Evolutionary conservation across 108 stramenopile species (phyloP), one percentile per base, ranked within the genome.

Genomic region (Stephanodiscus minutulus): DNA sequence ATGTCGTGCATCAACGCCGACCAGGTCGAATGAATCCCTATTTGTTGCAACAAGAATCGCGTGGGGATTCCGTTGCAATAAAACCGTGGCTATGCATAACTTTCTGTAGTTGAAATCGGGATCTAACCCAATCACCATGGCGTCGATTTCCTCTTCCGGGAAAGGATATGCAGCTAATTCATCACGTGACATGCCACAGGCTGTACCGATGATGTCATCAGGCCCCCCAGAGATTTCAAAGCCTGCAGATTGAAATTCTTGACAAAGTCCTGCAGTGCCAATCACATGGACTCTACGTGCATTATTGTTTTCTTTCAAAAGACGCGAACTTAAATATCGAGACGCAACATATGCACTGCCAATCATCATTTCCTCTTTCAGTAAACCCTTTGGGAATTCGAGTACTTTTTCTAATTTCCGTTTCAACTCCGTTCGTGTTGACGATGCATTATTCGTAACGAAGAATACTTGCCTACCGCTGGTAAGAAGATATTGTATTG

Each of bases 41-140:
- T 94, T 94, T 33, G 96, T 96, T 5, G 96, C 89, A 20, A 96
- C 76, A 53, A 93, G 82, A 17, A 86, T 43, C 12, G 88, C 90
- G 0, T 87, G 50, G 0, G 88, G 88, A 77, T 96, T 88, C 6
- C 80, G 83, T 36, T 89, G 76, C 59, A 90, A 65, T 55, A 92
- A 35, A 12, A 86, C 87, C n/a, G 81, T 83, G 11, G 95, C 95
- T 58, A 90, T 79, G 66, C 82, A 82, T 46, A 96, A 77, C 76
- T 96, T 96, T 48, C 88, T 76, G 67, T 87, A 94, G 29, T 76
- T 85, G 63, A 94, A 86, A 31, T 79, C 83, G 7, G 73, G 76
- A 57, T 96, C 95, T 43, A 87, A 79, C 55, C 92, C 92, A 52
- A 91, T 86, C 31, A 88, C 88, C 44, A 96, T 67, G 39, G 92